phyloP scores from a whole-genome alignment of 106 monocot genomes.

The Dioscorea zingiberensis region DNA sequence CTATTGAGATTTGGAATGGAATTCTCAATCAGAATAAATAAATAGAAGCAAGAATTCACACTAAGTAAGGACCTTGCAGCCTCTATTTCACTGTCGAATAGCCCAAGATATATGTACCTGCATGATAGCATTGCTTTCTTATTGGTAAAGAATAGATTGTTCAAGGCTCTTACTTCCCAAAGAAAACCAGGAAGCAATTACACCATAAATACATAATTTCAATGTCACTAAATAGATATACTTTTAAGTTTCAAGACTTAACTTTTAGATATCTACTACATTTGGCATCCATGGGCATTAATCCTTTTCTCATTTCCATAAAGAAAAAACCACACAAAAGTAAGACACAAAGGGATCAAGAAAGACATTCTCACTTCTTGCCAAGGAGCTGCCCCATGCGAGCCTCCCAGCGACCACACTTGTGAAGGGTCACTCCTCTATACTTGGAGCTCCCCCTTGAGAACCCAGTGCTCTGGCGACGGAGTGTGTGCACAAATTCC shows the following conservation, averaged over 20 bases:
- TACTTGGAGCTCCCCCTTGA: constrained; percentile 50
- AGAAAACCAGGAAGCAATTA: no score
- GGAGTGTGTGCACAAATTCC: constrained; percentile 46
- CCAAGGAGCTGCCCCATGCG: constrained; percentile 60
- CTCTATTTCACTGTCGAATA: constrained; percentile 68
- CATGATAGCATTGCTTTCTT: constrained; percentile 14
- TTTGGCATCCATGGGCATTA: background rate
- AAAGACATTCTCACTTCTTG: constrained; percentile 29
- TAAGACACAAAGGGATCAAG: background rate
- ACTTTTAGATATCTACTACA: background rate
- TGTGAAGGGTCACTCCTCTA: constrained; percentile 49
- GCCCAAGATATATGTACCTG: constrained; percentile 78
- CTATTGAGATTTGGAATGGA: background rate
- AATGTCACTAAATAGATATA: background rate
- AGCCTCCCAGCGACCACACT: constrained; percentile 54
- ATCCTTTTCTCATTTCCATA: background rate
- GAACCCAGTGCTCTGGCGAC: constrained; percentile 50
- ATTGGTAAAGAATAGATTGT: background rate
- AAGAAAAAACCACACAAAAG: background rate
- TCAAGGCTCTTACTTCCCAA: background rate
- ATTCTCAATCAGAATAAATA: background rate
- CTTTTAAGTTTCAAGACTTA: background rate
- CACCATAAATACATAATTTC: background rate
- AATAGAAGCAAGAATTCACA: background rate
- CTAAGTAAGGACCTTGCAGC: constrained; percentile 56